These are phyloP conservation scores for Gardenia jasminoides DNA, from an alignment of 257 asterid species.

Conservation along the genomic window DNA sequence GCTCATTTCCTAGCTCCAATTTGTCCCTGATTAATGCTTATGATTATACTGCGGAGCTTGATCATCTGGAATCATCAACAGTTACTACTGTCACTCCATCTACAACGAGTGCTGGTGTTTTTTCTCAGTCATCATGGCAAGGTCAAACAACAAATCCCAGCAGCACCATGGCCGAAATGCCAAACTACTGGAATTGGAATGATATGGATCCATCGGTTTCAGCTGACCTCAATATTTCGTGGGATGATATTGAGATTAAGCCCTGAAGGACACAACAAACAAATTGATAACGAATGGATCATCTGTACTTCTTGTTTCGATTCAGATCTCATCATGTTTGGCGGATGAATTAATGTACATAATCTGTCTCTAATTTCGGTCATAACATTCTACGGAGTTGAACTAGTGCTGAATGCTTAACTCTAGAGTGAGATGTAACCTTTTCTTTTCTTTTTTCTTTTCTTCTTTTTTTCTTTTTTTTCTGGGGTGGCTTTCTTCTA, in stretches of 20 bases:
- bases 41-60: slow-evolving; percentile 34
- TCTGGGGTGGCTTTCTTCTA: too few relatives aligned
- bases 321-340: neutral
- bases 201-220: slow-evolving; percentile 37
- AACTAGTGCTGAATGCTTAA: neutral
- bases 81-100: slow-evolving; percentile 39
- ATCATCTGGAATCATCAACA: slow-evolving; percentile 40
- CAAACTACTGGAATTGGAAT: slow-evolving; percentile 40
- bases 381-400: neutral
- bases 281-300: too few relatives aligned
- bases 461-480: neutral
- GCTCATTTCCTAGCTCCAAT: slow-evolving; percentile 25
- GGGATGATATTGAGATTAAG: slow-evolving; percentile 44
- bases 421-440: neutral
- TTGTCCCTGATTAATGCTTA: slow-evolving; percentile 20
- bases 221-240: slow-evolving; percentile 40
- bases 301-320: neutral
- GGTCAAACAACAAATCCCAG: slow-evolving; percentile 26
- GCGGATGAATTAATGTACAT: neutral
- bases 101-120: slow-evolving; percentile 20
- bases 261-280: slow-evolving; percentile 10
- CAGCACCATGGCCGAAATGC: slow-evolving; percentile 14
- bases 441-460: neutral
- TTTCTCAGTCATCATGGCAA: slow-evolving; percentile 40
- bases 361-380: neutral